These are phyloP conservation scores for Penicillium bovifimosum DNA, from an alignment of 495 filamentous ascomycete genomes.

Conservation along the genomic window DNA sequence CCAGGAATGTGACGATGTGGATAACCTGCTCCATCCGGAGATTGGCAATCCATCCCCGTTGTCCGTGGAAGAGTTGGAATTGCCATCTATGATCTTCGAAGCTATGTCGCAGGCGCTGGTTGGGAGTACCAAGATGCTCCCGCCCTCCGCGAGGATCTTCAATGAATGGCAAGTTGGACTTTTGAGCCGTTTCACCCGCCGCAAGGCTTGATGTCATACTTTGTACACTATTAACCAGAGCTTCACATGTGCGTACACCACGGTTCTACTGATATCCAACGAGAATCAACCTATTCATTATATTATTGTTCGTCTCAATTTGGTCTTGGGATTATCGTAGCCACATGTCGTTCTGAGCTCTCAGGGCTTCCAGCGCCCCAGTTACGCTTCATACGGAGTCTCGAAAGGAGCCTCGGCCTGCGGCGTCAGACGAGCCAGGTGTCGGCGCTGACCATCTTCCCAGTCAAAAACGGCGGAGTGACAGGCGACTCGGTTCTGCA, in stretches of 20 bases:
- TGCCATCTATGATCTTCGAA: conserved; percentile 47
- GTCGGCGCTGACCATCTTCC: conserved; percentile 71
- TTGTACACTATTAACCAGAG: no score
- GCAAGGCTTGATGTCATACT: background rate
- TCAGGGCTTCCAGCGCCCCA: background rate
- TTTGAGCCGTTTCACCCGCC: conserved; percentile 39
- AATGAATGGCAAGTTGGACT: conserved; percentile 64
- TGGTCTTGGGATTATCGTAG: background rate
- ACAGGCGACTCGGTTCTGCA: conserved; percentile 63
- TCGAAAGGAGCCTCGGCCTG: conserved; percentile 74
- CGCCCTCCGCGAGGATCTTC: conserved; percentile 50
- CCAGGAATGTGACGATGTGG: conserved; percentile 44
- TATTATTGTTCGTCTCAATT: background rate
- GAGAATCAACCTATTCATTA: background rate
- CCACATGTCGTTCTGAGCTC: background rate
- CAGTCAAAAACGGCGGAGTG: conserved; percentile 79
- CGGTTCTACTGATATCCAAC: background rate
- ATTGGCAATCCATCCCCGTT: conserved; percentile 37
- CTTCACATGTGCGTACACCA: no score
- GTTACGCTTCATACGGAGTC: conserved; percentile 47
- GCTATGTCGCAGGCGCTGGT: conserved; percentile 39
- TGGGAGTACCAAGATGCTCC: conserved; percentile 50
- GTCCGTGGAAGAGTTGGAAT: conserved; percentile 59
- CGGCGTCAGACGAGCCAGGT: conserved; percentile 78
- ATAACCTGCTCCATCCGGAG: conserved; percentile 48